Percentiles rank a stretch among this genome's conserved stretches.
Evolutionary conservation across 2,329 filamentous ascomycete genomes (phyloP).

Genomic region (Fusarium poae): DNA sequence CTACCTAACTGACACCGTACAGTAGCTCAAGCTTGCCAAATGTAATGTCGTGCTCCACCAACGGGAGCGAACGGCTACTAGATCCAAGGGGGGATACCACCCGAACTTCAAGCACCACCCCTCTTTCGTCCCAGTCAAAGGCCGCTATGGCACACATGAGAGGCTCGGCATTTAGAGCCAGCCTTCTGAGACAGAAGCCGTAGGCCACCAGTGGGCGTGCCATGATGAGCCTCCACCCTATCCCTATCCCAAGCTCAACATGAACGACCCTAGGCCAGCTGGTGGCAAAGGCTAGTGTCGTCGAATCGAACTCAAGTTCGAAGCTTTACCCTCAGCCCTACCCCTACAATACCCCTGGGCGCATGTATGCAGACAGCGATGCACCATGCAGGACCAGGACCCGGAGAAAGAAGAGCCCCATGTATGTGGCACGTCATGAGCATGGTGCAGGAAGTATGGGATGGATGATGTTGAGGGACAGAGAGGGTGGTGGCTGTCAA

Average conservation of each 20-base stretch:
- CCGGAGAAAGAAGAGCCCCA: constrained; percentile 34
- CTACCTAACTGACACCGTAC: constrained; percentile 26
- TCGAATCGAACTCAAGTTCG: constrained; percentile 43
- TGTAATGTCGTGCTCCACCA: constrained; percentile 40
- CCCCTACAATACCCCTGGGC: constrained; percentile 28
- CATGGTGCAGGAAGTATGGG: constrained; percentile 1
- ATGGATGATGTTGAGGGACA: constrained; percentile 24
- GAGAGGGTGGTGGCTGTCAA: neutral
- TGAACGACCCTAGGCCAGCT: constrained; percentile 46
- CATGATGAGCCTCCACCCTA: constrained; percentile 42
- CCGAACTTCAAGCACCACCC: constrained; percentile 34
- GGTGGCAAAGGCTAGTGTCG: constrained; percentile 42
- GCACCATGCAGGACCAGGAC: constrained; percentile 24
- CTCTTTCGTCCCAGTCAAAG: constrained; percentile 9
- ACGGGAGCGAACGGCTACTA: constrained; percentile 50
- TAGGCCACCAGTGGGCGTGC: constrained; percentile 38
- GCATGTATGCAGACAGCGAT: constrained; percentile 42
- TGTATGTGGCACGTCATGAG: constrained; percentile 44
- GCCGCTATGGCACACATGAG: constrained; percentile 32
- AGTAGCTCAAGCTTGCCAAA: constrained; percentile 27
- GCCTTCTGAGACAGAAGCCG: constrained; percentile 35
- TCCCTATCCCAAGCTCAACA: constrained; percentile 46
- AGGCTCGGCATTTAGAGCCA: constrained; percentile 42
- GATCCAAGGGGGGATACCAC: constrained; percentile 35
- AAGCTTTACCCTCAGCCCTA: constrained; percentile 49